These are phyloP conservation scores for Puccinia polysora DNA, from an alignment of 1,284 basidiomycete genomes.

Conservation along the genomic window DNA sequence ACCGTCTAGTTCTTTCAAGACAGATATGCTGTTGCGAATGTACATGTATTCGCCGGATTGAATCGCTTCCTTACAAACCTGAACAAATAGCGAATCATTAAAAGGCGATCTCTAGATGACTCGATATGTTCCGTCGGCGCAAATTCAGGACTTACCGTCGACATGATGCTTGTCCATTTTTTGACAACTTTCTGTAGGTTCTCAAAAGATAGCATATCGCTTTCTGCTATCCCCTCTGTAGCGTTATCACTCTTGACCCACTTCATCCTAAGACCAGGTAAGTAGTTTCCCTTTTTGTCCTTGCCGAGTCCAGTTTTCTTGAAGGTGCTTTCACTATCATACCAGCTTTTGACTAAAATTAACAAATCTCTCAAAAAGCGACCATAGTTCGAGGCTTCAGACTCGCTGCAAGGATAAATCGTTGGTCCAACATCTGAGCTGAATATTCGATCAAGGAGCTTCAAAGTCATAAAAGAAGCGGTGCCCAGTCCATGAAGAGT, in stretches of 20 bases:
- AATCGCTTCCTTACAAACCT: conserved; percentile 56
- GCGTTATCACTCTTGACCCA: conserved; percentile 28
- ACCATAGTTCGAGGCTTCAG: conserved; percentile 91
- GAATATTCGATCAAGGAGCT: conserved; percentile 79
- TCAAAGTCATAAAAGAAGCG: conserved; percentile 76
- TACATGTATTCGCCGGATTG: conserved; percentile 73
- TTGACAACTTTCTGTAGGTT: conserved; percentile 39
- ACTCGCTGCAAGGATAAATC: conserved; percentile 88
- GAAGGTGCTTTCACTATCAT: conserved; percentile 35
- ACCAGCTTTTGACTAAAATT: conserved; percentile 40
- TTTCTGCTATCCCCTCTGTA: conserved; percentile 34
- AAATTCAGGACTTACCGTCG: conserved; percentile 15
- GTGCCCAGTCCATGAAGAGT: conserved; percentile 79
- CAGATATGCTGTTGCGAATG: conserved; percentile 83
- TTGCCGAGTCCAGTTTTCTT: conserved; percentile 25
- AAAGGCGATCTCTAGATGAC: conserved; percentile 54
- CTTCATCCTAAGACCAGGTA: conserved; percentile 41
- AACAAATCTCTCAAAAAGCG: conserved; percentile 45
- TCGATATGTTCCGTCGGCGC: background rate
- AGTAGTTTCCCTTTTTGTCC: conserved; percentile 37
- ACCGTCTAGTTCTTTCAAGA: conserved; percentile 79
- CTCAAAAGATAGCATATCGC: conserved; percentile 40
- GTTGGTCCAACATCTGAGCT: conserved; percentile 76
- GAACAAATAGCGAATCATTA: conserved; percentile 64
- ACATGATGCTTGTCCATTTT: conserved; percentile 40